Conservation (phyloP, 2,329 filamentous ascomycete genomes). For the Colletotrichum acutatum region DNA sequence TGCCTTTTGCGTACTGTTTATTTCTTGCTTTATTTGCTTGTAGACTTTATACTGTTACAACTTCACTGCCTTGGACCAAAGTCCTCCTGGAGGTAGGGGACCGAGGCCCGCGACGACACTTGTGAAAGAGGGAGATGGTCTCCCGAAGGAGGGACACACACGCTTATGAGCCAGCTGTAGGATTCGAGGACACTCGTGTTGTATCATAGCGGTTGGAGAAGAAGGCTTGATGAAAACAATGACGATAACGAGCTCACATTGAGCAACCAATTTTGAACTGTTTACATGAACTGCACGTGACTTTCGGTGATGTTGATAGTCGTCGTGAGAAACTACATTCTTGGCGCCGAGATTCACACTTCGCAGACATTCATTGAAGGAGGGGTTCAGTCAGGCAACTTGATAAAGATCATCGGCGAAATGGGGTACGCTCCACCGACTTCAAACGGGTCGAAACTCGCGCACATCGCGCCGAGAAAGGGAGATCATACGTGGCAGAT, state of each 20-base stretch:
- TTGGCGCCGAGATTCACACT: conserved; percentile 2
- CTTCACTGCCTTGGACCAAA: conserved; percentile 24
- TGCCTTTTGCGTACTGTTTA: conserved; percentile 25
- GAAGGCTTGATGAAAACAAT: conserved; percentile 34
- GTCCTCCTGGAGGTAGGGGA: conserved; percentile 15
- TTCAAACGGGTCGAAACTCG: conserved; percentile 1
- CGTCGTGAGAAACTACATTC: neutral
- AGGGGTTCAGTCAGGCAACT: neutral
- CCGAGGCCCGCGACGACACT: conserved; percentile 14
- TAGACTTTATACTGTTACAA: conserved; percentile 36
- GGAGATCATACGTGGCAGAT: neutral
- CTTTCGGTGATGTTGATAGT: neutral
- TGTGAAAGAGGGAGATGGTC: conserved; percentile 5
- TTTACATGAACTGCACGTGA: neutral
- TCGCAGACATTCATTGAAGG: conserved; percentile 1
- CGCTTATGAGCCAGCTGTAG: conserved; percentile 31
- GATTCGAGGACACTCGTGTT: conserved; percentile 35
- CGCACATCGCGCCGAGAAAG: neutral
- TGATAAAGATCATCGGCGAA: conserved; percentile 19
- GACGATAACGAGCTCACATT: conserved; percentile 27
- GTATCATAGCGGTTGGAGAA: conserved; percentile 36
- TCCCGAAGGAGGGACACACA: conserved; percentile 12
- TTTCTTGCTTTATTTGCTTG: conserved; percentile 17
- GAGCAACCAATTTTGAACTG: conserved; percentile 10
- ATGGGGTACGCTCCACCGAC: conserved; percentile 20